Base-by-base conservation (phyloP, 345 rosid species). In the Linum lewisii region DNA sequence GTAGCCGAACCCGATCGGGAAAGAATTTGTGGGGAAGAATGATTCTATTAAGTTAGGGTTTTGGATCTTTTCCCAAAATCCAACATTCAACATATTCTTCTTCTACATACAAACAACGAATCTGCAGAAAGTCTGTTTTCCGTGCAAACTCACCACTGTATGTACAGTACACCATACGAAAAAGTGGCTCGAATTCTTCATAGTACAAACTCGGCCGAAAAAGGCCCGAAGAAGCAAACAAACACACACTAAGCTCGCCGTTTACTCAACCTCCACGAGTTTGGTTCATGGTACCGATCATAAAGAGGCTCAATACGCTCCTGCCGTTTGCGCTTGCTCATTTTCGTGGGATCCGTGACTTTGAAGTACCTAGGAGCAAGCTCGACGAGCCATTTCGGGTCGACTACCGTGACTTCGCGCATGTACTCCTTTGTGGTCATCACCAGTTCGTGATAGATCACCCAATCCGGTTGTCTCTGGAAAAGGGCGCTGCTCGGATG, bases 391-490 rank as follows among this genome's bases (percentile, higher is more conserved):
- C 96, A 92, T 63, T 86, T 81, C 7, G 98, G 98, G 63, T 88
- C 96, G 21, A 84, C 66, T 50, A 86, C 90, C 0, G 95, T 88
- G n/a, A 82, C 87, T 70, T 92, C 90, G 20, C 86, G 80, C 96
- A 86, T 84, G 73, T 88, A 92, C 73, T 88, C 98, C 67, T 88
- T 88, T 0, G 90, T 88, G 5, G 96, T 88, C 96, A 88, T 88
- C 54, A 88, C 98, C 22, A 88, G 80, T 74, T 92, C 96, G 57
- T 88, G 90, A 66, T 88, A 92, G 49, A 88, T 88, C 55, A 86
- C 93, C 98, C 98, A 88, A 23, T 88, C 98, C 21, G 96, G 98
- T 64, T 88, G 96, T 68, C 95, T 81, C 73, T 86, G 95, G 68
- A 82, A 92, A 76, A 92, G 83, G 0, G 95, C 87, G 49, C 98